Percentiles rank a stretch among this genome's conserved stretches.
Conservation (phyloP, 2,329 filamentous ascomycete genomes). For the Cytospora chrysosperma region DNA sequence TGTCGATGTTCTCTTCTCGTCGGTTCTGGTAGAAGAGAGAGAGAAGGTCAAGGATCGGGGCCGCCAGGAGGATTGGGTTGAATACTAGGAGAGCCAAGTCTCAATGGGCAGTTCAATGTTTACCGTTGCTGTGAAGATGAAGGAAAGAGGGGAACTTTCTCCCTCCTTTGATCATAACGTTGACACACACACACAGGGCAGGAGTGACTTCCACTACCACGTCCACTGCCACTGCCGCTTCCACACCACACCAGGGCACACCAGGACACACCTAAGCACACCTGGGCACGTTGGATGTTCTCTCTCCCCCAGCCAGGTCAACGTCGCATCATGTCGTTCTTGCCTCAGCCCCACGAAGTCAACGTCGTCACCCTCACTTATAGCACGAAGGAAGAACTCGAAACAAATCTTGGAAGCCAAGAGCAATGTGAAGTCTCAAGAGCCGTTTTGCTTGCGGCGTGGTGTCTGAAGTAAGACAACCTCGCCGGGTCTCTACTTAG, state of each 20-base stretch:
- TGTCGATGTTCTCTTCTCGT: slow-evolving; percentile 19
- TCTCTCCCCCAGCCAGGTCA: neutral
- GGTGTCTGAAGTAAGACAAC: no score
- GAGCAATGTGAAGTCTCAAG: no score
- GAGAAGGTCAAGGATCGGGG: neutral
- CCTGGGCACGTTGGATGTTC: neutral
- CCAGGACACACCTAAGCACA: no score
- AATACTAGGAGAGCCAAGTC: neutral
- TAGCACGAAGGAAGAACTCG: no score
- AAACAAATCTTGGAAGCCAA: no score
- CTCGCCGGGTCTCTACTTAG: no score
- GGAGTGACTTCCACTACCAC: neutral
- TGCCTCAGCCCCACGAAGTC: neutral
- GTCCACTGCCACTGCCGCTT: neutral
- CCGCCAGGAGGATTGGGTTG: neutral
- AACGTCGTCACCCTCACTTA: neutral
- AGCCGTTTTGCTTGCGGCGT: no score
- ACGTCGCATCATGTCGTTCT: neutral
- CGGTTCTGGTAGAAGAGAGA: neutral
- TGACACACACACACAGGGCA: no score
- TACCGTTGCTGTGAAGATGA: neutral
- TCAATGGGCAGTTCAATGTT: neutral
- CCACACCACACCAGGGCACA: no score
- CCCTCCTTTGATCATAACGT: no score
- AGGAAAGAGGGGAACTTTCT: neutral